These are phyloP conservation scores for Synchytrium microbalum DNA, from an alignment of 371 early-diverging fungal species.

Conservation along the genomic window DNA sequence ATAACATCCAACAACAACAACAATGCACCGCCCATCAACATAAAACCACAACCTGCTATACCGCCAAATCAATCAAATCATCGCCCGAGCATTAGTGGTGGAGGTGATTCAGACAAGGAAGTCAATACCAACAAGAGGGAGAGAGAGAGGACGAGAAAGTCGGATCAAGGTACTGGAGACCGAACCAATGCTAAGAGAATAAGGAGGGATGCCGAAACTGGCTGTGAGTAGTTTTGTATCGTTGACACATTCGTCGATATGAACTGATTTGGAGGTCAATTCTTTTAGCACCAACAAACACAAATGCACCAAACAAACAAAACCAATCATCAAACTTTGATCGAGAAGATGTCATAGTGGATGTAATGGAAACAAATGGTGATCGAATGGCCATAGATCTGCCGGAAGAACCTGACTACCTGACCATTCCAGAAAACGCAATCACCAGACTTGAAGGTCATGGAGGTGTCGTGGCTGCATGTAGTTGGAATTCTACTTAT, in stretches of 20 bases:
- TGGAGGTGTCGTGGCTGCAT: conserved; percentile 51
- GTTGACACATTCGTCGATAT: no score
- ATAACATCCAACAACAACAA: no score
- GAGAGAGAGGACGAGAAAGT: neutral
- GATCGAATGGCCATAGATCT: neutral
- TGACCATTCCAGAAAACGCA: neutral
- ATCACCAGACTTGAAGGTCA: neutral
- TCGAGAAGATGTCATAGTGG: no score
- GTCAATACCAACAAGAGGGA: neutral
- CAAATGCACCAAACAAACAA: neutral
- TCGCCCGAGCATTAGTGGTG: neutral
- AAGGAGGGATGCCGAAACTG: neutral
- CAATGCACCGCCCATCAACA: neutral
- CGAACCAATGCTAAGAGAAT: neutral
- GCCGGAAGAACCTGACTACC: neutral
- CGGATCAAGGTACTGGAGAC: neutral
- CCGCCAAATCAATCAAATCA: neutral
- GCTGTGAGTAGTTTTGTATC: neutral
- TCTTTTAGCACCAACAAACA: neutral
- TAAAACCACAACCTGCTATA: neutral
- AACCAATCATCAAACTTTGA: no score
- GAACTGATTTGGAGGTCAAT: no score
- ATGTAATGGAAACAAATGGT: no score
- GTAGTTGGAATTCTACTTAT: conserved; percentile 76
- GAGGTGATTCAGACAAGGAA: neutral